These are phyloP conservation scores for Phialophora macrospora DNA, from an alignment of 2,329 filamentous ascomycete genomes.

Conservation along the genomic window DNA sequence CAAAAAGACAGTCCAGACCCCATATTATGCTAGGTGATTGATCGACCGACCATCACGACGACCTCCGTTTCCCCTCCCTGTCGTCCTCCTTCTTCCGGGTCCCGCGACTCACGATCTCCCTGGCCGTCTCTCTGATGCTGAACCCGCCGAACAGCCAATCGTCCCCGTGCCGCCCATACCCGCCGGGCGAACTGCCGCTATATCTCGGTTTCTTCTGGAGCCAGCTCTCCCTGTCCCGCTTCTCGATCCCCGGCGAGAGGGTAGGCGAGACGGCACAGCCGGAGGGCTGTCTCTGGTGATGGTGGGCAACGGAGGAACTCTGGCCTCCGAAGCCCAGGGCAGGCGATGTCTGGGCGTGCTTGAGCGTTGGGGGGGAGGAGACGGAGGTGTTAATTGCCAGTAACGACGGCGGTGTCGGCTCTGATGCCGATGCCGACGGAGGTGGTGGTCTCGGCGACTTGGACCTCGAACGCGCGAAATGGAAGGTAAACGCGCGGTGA, in stretches of 20 bases:
- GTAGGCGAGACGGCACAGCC: constrained; percentile 14
- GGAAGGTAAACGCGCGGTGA: constrained; percentile 15
- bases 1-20: too few species aligned
- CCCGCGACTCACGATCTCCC: constrained; percentile 24
- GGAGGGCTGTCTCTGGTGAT: constrained; percentile 16
- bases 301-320: not conserved
- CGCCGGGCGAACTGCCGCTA: constrained; percentile 46
- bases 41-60: not conserved
- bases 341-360: constrained; percentile 19
- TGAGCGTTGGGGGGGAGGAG: not conserved
- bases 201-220: constrained; percentile 39
- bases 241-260: constrained; percentile 5
- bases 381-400: not conserved
- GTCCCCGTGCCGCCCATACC: constrained; percentile 57
- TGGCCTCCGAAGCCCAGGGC: not conserved
- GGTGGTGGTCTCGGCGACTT: constrained; percentile 17
- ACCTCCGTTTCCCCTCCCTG: not conserved
- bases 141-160: constrained; percentile 59
- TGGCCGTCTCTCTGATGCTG: constrained; percentile 53
- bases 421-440: constrained; percentile 1
- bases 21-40: not conserved
- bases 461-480: constrained; percentile 9
- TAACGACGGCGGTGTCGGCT: not conserved
- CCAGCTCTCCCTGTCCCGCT: constrained; percentile 18
- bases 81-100: constrained; percentile 18